phyloP scores from a whole-genome alignment of 495 filamentous ascomycete species.

The Astrothelium macrocarpum region DNA sequence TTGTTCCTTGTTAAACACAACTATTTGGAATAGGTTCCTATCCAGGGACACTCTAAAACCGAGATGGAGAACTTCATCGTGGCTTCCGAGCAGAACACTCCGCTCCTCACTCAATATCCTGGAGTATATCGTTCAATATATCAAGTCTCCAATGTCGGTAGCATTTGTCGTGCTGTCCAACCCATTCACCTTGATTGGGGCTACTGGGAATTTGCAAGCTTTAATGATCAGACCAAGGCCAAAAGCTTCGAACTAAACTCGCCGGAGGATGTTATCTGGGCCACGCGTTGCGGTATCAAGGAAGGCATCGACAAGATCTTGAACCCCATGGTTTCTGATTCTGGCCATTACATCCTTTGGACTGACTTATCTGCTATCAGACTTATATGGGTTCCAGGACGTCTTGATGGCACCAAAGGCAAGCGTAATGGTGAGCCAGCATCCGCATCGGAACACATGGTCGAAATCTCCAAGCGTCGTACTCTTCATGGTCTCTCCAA shows the following conservation, averaged over 20 bases:
- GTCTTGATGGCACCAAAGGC: slow-evolving; percentile 4
- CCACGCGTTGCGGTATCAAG: neutral
- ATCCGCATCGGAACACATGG: neutral
- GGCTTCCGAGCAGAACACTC: neutral
- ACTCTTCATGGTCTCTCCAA: neutral
- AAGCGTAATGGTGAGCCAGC: neutral
- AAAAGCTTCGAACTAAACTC: neutral
- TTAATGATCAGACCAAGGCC: neutral
- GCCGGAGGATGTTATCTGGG: neutral
- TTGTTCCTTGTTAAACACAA: too few species aligned
- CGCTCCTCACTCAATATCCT: neutral
- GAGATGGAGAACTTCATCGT: neutral
- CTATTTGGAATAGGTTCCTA: too few species aligned
- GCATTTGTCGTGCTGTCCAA: neutral
- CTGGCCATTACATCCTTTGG: neutral
- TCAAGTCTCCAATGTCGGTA: neutral
- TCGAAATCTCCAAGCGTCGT: neutral
- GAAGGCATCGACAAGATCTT: neutral
- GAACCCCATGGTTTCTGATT: neutral
- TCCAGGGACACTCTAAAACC: too few species aligned
- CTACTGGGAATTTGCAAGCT: neutral
- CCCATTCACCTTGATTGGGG: neutral
- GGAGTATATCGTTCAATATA: neutral
- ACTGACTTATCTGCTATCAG: neutral
- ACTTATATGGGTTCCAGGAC: neutral